Base-by-base conservation (phyloP, 73 alveolate genomes). In the Symbiodinium pilosum region DNA sequence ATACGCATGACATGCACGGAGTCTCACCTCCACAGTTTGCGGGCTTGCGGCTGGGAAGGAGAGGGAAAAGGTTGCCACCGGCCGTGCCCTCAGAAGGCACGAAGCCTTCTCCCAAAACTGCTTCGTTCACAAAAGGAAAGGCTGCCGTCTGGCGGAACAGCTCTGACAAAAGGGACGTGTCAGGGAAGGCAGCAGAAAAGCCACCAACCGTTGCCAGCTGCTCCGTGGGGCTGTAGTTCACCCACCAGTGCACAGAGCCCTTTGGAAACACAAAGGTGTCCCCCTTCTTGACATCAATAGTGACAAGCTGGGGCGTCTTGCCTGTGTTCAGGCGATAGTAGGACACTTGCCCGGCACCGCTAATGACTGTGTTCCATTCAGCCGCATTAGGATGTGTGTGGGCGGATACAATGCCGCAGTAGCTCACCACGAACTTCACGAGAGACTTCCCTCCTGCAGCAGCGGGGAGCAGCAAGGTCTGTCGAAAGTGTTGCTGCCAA, bases 201-300 rank as follows among this genome's bases (percentile, higher is more conserved):
- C 81, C 81, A 20, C 81, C 81, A 26, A 64, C 81, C 9, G 81
- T 64, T 18, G 81, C 81, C 38, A 64, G 81, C 81, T 64, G 81
- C 34, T 64, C 81, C 24, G 81, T 64, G 81, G 81, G 81, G 81
- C 81, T 64, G 81, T 64, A 64, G 41, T 64, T 64, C 41, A 64
- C 81, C 81, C 81, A 64, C 81, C 81, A 64, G 81, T 64, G 81
- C 81, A 64, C 81, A 64, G 81, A 24, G 81, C 81, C 81, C 81
- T 28, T 32, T 3, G 81, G 81, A 64, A 64, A 64, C 81, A 64
- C 81, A 64, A 64, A 64, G 81, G 81, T 64, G 81, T 64, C 81
- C 38, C 81, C 81, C 38, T 64, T 64, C 81, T 64, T 64, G 20
- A 64, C 81, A 28, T 64, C 81, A 18, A 64, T 4, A 0, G 81